Evolutionary conservation across 2,329 filamentous ascomycete species (phyloP).

Genomic region (Neonectria faginata): DNA sequence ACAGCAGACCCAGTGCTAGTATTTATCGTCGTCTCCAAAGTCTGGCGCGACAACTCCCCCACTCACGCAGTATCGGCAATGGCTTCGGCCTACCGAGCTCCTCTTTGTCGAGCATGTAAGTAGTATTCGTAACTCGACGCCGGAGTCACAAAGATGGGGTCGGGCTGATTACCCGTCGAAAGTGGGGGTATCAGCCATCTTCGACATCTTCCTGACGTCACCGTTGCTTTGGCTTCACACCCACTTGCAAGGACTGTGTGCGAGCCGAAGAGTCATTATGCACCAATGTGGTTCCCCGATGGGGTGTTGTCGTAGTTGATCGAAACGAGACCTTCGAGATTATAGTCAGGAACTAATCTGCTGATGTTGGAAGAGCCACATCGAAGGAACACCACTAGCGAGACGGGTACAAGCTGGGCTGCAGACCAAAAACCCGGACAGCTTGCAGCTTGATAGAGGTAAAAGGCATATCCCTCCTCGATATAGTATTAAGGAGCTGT

Average conservation of each 20-base stretch:
- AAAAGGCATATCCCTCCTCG: too few species aligned
- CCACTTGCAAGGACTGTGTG: not conserved
- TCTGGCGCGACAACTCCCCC: not conserved
- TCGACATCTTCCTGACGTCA: slow-evolving; percentile 2
- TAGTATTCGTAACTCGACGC: not conserved
- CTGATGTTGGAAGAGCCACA: too few species aligned
- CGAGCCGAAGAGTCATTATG: not conserved
- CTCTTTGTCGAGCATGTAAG: not conserved
- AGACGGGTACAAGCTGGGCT: too few species aligned
- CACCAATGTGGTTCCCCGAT: not conserved
- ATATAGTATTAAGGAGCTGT: too few species aligned
- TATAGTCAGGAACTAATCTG: not conserved
- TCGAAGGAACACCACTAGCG: too few species aligned
- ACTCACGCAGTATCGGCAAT: not conserved
- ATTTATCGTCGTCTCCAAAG: not conserved
- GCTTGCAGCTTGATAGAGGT: too few species aligned
- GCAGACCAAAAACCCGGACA: too few species aligned
- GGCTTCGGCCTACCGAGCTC: not conserved
- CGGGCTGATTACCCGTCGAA: slow-evolving; percentile 2
- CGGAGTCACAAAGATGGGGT: slow-evolving; percentile 2
- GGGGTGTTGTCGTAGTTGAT: not conserved
- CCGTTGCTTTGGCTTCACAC: not conserved
- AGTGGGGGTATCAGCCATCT: slow-evolving; percentile 1
- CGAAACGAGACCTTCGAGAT: not conserved
- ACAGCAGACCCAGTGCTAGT: not conserved